Conservation (phyloP, 148 eudicot species). For the Camellia sinensis region DNA sequence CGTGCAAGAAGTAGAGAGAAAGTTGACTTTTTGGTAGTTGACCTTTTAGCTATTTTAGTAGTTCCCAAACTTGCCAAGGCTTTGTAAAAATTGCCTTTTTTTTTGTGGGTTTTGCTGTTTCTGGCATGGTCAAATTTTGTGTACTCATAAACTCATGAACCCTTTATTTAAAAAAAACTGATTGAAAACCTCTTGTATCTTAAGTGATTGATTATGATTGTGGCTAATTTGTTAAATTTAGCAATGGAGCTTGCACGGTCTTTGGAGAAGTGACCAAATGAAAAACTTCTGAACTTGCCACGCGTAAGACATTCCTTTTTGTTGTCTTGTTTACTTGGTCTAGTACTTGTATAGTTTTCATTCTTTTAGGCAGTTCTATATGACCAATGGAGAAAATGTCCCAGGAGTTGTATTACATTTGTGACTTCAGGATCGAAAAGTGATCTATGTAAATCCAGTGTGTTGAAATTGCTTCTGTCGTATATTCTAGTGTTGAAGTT, state of each 20-base stretch:
- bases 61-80: no score
- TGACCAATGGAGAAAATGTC: background rate
- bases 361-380: background rate
- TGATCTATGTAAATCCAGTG: background rate
- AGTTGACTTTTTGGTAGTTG: no score
- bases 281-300: conserved; percentile 79
- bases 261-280: conserved; percentile 87
- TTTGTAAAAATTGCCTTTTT: no score
- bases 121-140: background rate
- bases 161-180: background rate
- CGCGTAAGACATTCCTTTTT: conserved; percentile 44
- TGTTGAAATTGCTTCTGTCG: background rate
- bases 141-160: background rate
- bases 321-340: background rate
- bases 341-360: background rate
- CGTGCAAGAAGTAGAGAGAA: no score
- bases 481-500: background rate
- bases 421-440: background rate
- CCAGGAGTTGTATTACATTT: background rate
- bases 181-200: background rate
- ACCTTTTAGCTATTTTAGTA: no score
- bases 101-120: background rate
- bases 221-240: conserved; percentile 23
- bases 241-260: conserved; percentile 97
- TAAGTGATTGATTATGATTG: background rate